phyloP scores from a whole-genome alignment of 306 rosid genomes.

The Trichosanthes cucumerina region DNA sequence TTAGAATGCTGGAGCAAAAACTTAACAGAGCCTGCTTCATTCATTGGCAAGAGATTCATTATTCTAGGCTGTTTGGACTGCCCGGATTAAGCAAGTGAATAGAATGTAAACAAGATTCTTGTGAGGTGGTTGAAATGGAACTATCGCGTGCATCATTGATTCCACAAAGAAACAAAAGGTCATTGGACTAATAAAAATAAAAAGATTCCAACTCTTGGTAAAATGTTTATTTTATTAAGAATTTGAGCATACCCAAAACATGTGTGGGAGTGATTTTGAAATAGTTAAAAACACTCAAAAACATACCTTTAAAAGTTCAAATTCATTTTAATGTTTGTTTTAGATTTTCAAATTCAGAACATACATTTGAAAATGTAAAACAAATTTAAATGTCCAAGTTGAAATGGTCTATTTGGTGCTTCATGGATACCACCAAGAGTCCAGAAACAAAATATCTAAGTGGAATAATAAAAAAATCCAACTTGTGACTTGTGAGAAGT shows the following conservation, averaged over 20 bases:
- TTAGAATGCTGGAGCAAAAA: background rate
- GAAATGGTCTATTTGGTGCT: background rate
- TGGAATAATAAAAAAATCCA: background rate
- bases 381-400: too few species aligned
- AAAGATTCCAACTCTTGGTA: too few species aligned
- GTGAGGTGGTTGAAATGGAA: background rate
- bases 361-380: too few species aligned
- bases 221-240: background rate
- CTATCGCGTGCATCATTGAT: background rate
- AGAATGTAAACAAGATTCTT: background rate
- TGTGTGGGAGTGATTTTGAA: too few species aligned
- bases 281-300: too few species aligned
- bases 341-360: too few species aligned
- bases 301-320: too few species aligned
- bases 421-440: background rate
- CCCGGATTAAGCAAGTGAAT: background rate
- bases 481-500: background rate
- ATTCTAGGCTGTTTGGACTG: background rate
- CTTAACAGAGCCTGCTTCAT: background rate
- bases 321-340: too few species aligned
- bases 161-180: background rate
- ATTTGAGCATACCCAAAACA: too few species aligned
- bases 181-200: background rate
- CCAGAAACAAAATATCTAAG: background rate
- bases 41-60: background rate